Percentiles rank a stretch among this genome's conserved stretches.
phyloP scores from a whole-genome alignment of 768 basidiomycete species.

The Mycena venus region DNA sequence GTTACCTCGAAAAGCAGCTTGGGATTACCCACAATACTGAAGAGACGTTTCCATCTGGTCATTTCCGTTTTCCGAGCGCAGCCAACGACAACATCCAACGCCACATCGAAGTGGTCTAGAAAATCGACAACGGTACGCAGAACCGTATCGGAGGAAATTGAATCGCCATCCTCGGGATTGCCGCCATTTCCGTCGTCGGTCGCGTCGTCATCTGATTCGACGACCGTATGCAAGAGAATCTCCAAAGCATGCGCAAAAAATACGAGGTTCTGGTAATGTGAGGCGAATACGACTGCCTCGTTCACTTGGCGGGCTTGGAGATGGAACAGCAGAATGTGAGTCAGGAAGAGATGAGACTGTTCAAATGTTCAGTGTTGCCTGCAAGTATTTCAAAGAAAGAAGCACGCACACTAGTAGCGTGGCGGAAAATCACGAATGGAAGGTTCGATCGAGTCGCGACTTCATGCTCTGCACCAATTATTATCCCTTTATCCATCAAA shows the following conservation, averaged over 20 bases:
- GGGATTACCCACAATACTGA: constrained; percentile 92
- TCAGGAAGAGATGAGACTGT: constrained; percentile 94
- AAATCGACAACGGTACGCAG: constrained; percentile 87
- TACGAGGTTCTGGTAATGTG: constrained; percentile 88
- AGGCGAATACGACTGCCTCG: constrained; percentile 89
- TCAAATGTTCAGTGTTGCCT: not conserved
- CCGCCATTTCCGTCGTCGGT: constrained; percentile 40
- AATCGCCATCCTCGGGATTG: constrained; percentile 36
- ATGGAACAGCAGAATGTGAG: constrained; percentile 90
- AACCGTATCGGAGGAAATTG: constrained; percentile 53
- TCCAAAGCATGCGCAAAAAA: constrained; percentile 96
- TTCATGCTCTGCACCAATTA: constrained; percentile 96
- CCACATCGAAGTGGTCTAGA: constrained; percentile 92
- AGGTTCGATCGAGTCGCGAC: constrained; percentile 79
- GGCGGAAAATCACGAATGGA: constrained; percentile 92
- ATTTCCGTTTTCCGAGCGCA: constrained; percentile 98
- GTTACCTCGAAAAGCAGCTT: constrained; percentile 90
- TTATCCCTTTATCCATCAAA: constrained; percentile 98
- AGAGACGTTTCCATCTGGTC: constrained; percentile 89
- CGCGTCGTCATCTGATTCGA: constrained; percentile 82
- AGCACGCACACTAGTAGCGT: constrained; percentile 90
- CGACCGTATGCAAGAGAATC: constrained; percentile 92
- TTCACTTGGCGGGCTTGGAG: constrained; percentile 72
- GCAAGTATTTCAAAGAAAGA: not conserved
- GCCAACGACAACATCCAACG: constrained; percentile 93